Base-by-base conservation (phyloP, 1,139 yeast genomes). In the Citeromyces hawaiiensis region DNA sequence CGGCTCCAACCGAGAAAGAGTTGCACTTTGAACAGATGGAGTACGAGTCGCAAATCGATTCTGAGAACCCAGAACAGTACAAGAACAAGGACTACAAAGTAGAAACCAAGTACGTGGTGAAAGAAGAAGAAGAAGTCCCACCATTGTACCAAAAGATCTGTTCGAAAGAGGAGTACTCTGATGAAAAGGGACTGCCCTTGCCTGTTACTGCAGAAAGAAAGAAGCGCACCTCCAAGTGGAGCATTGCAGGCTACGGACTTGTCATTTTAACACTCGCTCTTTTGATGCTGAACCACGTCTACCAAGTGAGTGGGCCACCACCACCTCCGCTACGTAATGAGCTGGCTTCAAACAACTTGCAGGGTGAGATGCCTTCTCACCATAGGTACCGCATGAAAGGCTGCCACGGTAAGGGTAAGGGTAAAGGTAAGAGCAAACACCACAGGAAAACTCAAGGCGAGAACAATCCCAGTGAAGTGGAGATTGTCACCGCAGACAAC, bases 41-140 rank as follows among this genome's bases (percentile, higher is more conserved):
- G 36, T 55, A 45, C 35, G 59, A 55, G 38, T 47, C 54, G 4
- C 11, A 39, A 1, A 21, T 51, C 10, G 57, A 55, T 38, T 50
- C 52, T 1, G 34, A 47, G 9, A 55, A 55, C 43, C 44, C 48
- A 50, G 47, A 45, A 7, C 60, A 55, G 40, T 55, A 54, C 44
- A 23, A 38, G 3, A 44, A 50, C 3, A 54, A 53, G 41, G 42
- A 43, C 9, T 55, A 54, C 43, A 53, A 47, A 40, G 58, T 51
- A 27, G 44, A 37, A 17, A 7, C 25, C 11, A n/a, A 36, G 35
- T 27, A 39, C 38, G 35, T 36, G 8, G 17, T 21, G 7, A 17
- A 18, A 21, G 27, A 35, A 8, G 27, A 35, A 8, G 10, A 30
- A 14, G 16, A 19, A 38, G 43, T 34, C 14, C 18, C 18, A n/a